Conservation (phyloP, 768 basidiomycete species). For the Pleurotus tuber-regium region DNA sequence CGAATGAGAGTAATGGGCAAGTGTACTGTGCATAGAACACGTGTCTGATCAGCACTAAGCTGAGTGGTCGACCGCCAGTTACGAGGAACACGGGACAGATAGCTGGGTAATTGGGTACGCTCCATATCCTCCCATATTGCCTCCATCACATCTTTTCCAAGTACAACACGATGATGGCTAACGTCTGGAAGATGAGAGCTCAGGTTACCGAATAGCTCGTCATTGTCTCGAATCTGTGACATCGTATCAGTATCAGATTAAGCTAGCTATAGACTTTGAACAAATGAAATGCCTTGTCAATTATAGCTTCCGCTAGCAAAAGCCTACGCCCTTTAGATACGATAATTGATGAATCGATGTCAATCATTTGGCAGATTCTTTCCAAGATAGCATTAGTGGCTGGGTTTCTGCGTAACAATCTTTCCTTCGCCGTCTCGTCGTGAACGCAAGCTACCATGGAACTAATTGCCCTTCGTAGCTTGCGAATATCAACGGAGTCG, state of each 20-base stretch:
- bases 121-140: conserved; percentile 27
- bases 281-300: neutral
- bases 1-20: conserved; percentile 26
- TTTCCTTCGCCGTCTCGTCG: no score
- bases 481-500: neutral
- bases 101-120: conserved; percentile 24
- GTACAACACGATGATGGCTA: conserved; percentile 13
- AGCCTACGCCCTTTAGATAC: neutral
- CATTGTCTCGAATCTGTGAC: neutral
- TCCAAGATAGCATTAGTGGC: neutral
- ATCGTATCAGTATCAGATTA: neutral
- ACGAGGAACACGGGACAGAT: conserved; percentile 26
- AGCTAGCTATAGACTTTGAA: neutral
- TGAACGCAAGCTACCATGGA: no score
- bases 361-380: neutral
- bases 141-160: conserved; percentile 28
- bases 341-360: neutral
- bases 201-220: neutral
- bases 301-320: neutral
- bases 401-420: neutral
- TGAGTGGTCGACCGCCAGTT: conserved; percentile 25
- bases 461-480: neutral
- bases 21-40: conserved; percentile 24
- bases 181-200: conserved; percentile 2
- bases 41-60: conserved; percentile 29